Base-by-base conservation (phyloP, 805 yeast species). In the Myxozyma melibiosi region DNA sequence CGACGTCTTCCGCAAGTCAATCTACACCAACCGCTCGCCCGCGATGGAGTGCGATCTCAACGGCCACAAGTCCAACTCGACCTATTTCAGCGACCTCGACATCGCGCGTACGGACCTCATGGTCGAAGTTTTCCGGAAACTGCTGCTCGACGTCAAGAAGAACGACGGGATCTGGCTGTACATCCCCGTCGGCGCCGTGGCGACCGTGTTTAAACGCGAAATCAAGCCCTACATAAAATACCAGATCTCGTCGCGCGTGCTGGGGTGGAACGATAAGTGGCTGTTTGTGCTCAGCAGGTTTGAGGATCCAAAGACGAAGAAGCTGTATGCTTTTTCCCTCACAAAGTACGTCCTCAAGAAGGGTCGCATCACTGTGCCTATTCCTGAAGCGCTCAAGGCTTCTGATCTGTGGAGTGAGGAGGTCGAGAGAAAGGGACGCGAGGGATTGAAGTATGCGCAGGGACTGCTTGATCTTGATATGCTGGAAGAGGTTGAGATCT, bases 221-320 rank as follows among this genome's bases (percentile, higher is more conserved):
- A 83, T 92, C 68, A 79, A 74, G 65, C 85, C 92, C 1, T 88
- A 84, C 67, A 80, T 79, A 53, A 65, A 66, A 25, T 91, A 84
- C 68, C 62, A 73, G 2, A 76, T 91, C 22, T 74, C 75, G 34
- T 79, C 86, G 2, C 75, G 82, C 37, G 78, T 91, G 18, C 69
- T 87, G 4, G 85, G 92, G 6, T 90, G 96, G 96, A 94, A 88
- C 72, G 76, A 80, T 33, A 91, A 90, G 71, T 90, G 97, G 96
- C 66, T 91, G 13, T 90, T 83, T 67, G 79, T 88, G 11, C 62
- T 86, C 24, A 81, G 86, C 40, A 78, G 81, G 65, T 89, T 90
- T 67, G 79, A 78, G 11, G 74, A 77, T 40, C 65, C 70, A 67
- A 14, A 55, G 25, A 37, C 51, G 22, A 47, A 66, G 46, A 70